These are phyloP conservation scores for Lachancea thermotolerans DNA, from an alignment of 805 yeast genomes.

Conservation along the genomic window DNA sequence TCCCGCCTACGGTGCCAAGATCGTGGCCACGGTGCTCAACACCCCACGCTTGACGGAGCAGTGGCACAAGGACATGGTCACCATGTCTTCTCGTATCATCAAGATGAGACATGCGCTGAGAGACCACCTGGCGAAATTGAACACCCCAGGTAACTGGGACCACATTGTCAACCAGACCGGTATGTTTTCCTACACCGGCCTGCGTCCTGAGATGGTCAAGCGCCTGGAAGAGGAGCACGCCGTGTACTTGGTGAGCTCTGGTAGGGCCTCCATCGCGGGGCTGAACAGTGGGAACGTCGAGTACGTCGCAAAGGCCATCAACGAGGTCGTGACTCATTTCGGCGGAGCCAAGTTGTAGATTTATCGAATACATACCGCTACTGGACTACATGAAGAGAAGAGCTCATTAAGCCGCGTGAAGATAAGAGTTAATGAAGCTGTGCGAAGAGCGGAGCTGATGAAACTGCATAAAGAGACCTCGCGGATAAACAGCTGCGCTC, in stretches of 20 bases:
- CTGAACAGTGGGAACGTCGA: constrained; percentile 72
- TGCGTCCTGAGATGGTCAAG: constrained; percentile 66
- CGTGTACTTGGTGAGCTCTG: constrained; percentile 72
- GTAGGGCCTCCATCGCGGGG: constrained; percentile 93
- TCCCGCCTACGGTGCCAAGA: constrained; percentile 92
- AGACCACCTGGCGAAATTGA: constrained; percentile 49
- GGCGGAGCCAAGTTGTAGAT: constrained; percentile 28
- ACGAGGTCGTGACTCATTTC: constrained; percentile 56
- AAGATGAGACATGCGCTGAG: constrained; percentile 70
- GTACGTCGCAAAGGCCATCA: constrained; percentile 73
- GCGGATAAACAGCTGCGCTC: no score
- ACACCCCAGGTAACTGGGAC: constrained; percentile 88
- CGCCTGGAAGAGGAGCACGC: constrained; percentile 72
- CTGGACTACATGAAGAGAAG: neutral
- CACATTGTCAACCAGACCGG: constrained; percentile 90
- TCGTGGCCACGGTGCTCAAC: constrained; percentile 69
- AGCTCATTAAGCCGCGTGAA: no score
- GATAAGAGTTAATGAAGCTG: no score
- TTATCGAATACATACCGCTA: neutral
- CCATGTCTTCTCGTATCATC: constrained; percentile 81
- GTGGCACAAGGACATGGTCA: constrained; percentile 78
- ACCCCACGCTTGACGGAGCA: constrained; percentile 60
- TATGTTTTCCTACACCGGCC: constrained; percentile 94
- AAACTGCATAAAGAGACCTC: no score
- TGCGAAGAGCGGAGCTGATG: no score